Evolutionary conservation across 129 eudicot genomes (phyloP), one percentile per base, ranked within the genome.

Genomic region (Flaveria brownii): DNA sequence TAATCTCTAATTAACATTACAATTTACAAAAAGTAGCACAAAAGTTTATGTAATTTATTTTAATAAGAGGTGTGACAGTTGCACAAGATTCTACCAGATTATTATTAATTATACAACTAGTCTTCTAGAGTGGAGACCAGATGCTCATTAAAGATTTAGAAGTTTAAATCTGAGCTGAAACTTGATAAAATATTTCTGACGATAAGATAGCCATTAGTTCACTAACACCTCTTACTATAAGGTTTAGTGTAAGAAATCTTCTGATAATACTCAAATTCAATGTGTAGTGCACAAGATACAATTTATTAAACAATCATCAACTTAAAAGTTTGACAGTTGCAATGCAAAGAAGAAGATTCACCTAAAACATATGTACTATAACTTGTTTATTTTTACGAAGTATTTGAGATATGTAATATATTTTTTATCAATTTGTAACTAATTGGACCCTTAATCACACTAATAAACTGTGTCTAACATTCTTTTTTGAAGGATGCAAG

Each of bases 221-320:
- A 28, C 65, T 60, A 61, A 60, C 8, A 63, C 64, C 12, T 74
- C 25, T 22, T 57, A 42, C 54, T 23, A 59, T 60, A 60, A 25
- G 12, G 69, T 60, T 45, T 39, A 56, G 68, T 39, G 14, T 55
- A 6, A 6, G 9, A 13, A 22, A 23, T 72, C 49, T 33, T 41
- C 57, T 43, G 60, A 43, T 45, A 17, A 42, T 59, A 59, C 14
- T 46, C 70, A 23, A 60, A 60, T 59, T 60, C 16, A 25, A 45
- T 43, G 17, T 45, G 57, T 25, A 20, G 11, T 56, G 77, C 41
- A 25, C 59, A 56, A 23, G 59, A 74, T 22, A 23, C 26, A 43
- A 61, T 9, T 61, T 61, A 43, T n/a, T 9, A 74, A 33, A 36
- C 41, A 36, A 74, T 61, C 78, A 61, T 26, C 60, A 45, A 63